Base-by-base conservation (phyloP, 148 eudicot species). In the Diospyros kaki region DNA sequence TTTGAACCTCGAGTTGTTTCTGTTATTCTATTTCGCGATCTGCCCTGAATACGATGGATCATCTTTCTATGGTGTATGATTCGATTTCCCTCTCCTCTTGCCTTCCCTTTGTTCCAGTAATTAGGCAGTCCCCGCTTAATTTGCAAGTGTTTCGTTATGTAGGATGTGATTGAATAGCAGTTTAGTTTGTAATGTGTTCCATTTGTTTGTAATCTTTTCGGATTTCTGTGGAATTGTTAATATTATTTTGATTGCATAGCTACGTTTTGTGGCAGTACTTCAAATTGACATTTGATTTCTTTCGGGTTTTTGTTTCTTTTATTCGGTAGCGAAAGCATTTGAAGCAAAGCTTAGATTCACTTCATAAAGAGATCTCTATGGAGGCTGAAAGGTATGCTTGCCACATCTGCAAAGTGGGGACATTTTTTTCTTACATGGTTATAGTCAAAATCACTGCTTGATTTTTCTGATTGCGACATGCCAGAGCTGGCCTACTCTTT, bases 321-420 rank as follows among this genome's bases (percentile, higher is more conserved):
- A 5, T 46, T 6, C 14, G 48, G 44, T 61, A 39, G 66, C 42
- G 43, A 4, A 73, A 48, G 59, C 48, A 46, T 38, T 48, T 17
- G 14, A 18, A 65, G 64, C n/a, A 66, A 75, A 66, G 44, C n/a
- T 4, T 4, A 44, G 56, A 46, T 39, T 44, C 41, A 17, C 11
- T 46, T 55, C 72, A 52, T 28, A 38, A 66, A 13, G 41, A n/a
- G 77, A 38, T 51, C 38, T 60, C 59, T 51, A 78, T 78, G 81
- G 81, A 78, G 68, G 9, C 67, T 51, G 81, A 73, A 68, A 78
- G 81, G 81, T 78, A 73, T 73, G 66, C 55, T 59, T 58, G 56
- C 66, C 7, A 38, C 17, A 12, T 72, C 43, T 56, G 10, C 50
- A 2, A 64, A 60, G 13, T 60, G 3, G 46, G 64, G n/a, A 42